Base-by-base conservation (phyloP, 2,329 filamentous ascomycete species). In the Colletotrichum orbiculare region DNA sequence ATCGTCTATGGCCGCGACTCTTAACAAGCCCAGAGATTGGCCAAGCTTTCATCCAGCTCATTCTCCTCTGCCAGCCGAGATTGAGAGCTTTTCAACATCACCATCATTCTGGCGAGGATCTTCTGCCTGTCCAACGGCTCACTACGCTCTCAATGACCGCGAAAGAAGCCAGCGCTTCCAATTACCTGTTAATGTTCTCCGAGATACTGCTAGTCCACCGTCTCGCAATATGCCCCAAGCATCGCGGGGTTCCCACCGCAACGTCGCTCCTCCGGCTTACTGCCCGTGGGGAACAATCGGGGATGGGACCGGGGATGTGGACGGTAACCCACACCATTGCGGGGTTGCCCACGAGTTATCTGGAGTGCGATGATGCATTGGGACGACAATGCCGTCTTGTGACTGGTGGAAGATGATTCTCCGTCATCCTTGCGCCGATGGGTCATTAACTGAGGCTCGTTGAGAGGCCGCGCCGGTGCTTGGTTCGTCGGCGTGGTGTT, bases 231-330 rank as follows among this genome's bases (percentile, higher is more conserved):
- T n/a, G 6, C 12, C 49, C 41, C n/a, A 9, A 35, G 8, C 41
- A 41, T 42, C 61, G 56, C 61, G 50, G 62, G 50, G 62, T 64
- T 64, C 57, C 39, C 13, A 17, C 62, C 61, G 61, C 50, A 12
- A 8, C 11, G 12, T 41, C 10, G 41, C 34, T 50, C 47, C 50
- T 64, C 62, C 57, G 57, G 62, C 38, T 55, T 65, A 47, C 47
- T 65, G 57, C 57, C 62, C 57, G 50, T 47, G 62, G 57, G 50
- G 62, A 47, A 60, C 15, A 38, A 13, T 43, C 39, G 50, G 41
- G 56, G 33, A 9, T 45, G 49, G 43, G 50, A 11, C 39, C 13
- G 56, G 49, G 47, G 56, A 43, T 55, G 56, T 38, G 56, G 56
- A 5, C 38, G 9, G 3, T 4, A 56, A 38, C 25, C 43, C 49